These are phyloP conservation scores for Cyberlindnera maclurae DNA, from an alignment of 805 yeast genomes.

Conservation along the genomic window DNA sequence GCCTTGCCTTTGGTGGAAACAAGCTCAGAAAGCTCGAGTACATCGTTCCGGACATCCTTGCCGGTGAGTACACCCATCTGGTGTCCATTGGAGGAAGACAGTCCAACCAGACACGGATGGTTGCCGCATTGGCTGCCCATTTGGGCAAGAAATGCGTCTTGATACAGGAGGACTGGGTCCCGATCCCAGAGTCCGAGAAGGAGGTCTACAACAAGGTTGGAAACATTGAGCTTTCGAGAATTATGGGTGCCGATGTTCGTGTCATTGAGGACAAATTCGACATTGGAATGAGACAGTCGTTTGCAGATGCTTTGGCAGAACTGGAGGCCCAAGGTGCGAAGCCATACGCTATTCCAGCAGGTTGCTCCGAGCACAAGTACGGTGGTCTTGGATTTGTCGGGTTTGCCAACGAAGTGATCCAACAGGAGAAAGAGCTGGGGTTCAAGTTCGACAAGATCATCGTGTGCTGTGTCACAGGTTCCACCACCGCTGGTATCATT, in stretches of 20 bases:
- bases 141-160: constrained; percentile 14
- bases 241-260: constrained; percentile 17
- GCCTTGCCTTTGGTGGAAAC: constrained; percentile 16
- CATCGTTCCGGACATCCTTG: constrained; percentile 15
- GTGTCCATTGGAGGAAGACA: constrained; percentile 16
- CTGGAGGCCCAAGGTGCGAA: constrained; percentile 10
- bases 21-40: constrained; percentile 16
- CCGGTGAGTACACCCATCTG: constrained; percentile 14
- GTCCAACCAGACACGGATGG: constrained; percentile 16
- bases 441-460: constrained; percentile 14
- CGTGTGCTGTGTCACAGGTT: constrained; percentile 15
- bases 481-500: constrained; percentile 15
- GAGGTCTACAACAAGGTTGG: constrained; percentile 14
- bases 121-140: constrained; percentile 14
- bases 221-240: constrained; percentile 14
- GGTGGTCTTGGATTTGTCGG: constrained; percentile 16
- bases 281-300: constrained; percentile 15
- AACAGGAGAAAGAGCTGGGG: constrained; percentile 7
- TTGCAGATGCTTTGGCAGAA: constrained; percentile 10
- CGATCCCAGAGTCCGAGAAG: constrained; percentile 16
- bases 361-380: constrained; percentile 15
- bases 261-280: constrained; percentile 14
- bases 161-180: constrained; percentile 17
- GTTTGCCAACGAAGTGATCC: constrained; percentile 12
- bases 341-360: constrained; percentile 14